phyloP scores from a whole-genome alignment of 768 basidiomycete genomes.

The Rhodotorula taiwanensis region DNA sequence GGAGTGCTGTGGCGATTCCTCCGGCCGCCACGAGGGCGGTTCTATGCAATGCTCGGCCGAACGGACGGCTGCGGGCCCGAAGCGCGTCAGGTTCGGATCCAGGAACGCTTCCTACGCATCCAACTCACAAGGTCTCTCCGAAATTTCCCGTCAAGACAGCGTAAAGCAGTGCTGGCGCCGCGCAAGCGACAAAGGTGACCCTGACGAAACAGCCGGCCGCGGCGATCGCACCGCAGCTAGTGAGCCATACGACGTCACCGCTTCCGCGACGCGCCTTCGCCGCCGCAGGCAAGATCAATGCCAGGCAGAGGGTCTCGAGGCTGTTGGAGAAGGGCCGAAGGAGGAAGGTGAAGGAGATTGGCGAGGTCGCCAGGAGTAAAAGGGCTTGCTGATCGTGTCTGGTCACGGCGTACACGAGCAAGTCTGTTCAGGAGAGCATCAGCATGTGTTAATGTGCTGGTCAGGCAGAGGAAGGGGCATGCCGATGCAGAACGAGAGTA shows the following conservation, averaged over 20 bases:
- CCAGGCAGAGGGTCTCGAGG: constrained; percentile 30
- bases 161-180: neutral
- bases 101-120: no score
- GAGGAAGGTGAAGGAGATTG: constrained; percentile 29
- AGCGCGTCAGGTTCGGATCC: no score
- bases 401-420: neutral
- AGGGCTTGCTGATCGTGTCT: neutral
- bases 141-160: no score
- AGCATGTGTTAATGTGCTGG: neutral
- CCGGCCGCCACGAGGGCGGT: no score
- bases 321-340: constrained; percentile 38
- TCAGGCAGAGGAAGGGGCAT: no score
- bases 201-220: constrained; percentile 29
- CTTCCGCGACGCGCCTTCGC: no score
- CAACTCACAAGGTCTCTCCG: no score
- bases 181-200: constrained; percentile 34
- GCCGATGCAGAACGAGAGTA: constrained; percentile 24
- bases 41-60: no score
- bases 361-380: constrained; percentile 26
- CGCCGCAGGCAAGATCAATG: no score
- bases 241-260: neutral
- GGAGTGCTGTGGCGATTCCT: neutral
- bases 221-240: constrained; percentile 4
- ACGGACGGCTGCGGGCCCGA: no score
- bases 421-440: neutral